Percentiles rank a stretch among this genome's conserved stretches.
These are phyloP conservation scores for Microdochium paspali DNA, from an alignment of 2,329 filamentous ascomycete species.

Conservation along the genomic window DNA sequence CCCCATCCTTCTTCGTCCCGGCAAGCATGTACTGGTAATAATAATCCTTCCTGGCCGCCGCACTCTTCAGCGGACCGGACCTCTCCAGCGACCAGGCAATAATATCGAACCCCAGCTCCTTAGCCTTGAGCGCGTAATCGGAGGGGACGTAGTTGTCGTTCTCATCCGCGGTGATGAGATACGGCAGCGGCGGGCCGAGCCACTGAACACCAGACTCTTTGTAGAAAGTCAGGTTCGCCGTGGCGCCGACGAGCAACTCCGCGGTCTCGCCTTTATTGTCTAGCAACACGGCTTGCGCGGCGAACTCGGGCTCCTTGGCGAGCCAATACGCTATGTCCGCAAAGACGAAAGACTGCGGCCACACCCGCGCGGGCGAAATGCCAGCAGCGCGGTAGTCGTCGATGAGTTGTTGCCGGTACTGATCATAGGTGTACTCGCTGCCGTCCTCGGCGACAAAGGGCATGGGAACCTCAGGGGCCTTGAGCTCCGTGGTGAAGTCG, in stretches of 20 bases:
- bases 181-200: slow-evolving; percentile 53
- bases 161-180: slow-evolving; percentile 43
- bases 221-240: slow-evolving; percentile 46
- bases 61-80: slow-evolving; percentile 39
- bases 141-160: slow-evolving; percentile 51
- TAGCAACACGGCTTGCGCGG: slow-evolving; percentile 52
- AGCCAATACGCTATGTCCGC: slow-evolving; percentile 60
- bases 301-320: slow-evolving; percentile 49
- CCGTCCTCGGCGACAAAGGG: slow-evolving; percentile 52
- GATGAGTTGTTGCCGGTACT: slow-evolving; percentile 56
- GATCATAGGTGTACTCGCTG: slow-evolving; percentile 52
- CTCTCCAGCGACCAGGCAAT: slow-evolving; percentile 63
- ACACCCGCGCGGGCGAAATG: slow-evolving; percentile 45
- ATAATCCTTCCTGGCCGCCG: slow-evolving; percentile 32
- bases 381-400: slow-evolving; percentile 45
- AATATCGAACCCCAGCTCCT: slow-evolving; percentile 52
- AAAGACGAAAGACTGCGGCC: slow-evolving; percentile 57
- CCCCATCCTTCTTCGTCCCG: slow-evolving; percentile 51
- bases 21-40: slow-evolving; percentile 49
- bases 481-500: slow-evolving; percentile 58
- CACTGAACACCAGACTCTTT: slow-evolving; percentile 49
- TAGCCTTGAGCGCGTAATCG: slow-evolving; percentile 50
- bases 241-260: slow-evolving; percentile 40
- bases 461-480: slow-evolving; percentile 61
- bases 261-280: slow-evolving; percentile 50